Evolutionary conservation across 2,329 filamentous ascomycete genomes (phyloP).

Genomic region (Fusarium sublunatum): DNA sequence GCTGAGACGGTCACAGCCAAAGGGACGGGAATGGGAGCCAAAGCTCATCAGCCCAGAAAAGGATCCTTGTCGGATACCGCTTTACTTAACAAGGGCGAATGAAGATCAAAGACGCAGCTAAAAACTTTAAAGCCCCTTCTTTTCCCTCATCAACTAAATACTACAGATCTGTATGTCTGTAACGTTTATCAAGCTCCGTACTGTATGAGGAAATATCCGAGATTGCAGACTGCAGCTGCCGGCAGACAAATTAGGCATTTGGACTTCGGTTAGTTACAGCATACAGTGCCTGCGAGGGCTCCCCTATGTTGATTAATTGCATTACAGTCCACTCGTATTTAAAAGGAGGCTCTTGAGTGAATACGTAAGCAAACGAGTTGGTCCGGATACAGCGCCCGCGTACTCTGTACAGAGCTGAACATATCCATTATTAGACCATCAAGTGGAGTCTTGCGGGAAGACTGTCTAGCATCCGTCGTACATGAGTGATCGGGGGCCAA

Average conservation of each 20-base stretch:
- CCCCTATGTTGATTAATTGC: too few relatives aligned
- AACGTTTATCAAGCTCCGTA: conserved; percentile 7
- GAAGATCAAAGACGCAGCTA: conserved; percentile 3
- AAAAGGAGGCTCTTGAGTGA: not conserved
- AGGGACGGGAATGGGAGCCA: conserved; percentile 29
- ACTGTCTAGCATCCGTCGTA: not conserved
- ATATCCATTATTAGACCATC: conserved; percentile 1
- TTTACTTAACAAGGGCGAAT: conserved; percentile 9
- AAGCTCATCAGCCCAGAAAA: conserved; percentile 28
- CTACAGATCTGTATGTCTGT: conserved; percentile 12
- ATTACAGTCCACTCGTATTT: not conserved
- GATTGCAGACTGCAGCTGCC: conserved; percentile 11
- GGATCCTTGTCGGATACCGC: not conserved
- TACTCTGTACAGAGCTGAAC: not conserved
- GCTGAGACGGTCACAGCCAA: conserved; percentile 19
- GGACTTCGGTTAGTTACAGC: conserved; percentile 13
- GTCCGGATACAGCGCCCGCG: not conserved
- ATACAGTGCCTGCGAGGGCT: not conserved
- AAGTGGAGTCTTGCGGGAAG: not conserved
- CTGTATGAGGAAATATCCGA: conserved; percentile 22
- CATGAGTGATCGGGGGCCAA: conserved; percentile 10
- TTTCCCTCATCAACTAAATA: not conserved
- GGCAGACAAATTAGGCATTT: conserved; percentile 18
- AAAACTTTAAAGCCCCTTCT: conserved; percentile 16
- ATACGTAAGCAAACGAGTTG: conserved; percentile 10